Base-by-base conservation (phyloP, 169 alveolate species). In the Fabrea salina region DNA sequence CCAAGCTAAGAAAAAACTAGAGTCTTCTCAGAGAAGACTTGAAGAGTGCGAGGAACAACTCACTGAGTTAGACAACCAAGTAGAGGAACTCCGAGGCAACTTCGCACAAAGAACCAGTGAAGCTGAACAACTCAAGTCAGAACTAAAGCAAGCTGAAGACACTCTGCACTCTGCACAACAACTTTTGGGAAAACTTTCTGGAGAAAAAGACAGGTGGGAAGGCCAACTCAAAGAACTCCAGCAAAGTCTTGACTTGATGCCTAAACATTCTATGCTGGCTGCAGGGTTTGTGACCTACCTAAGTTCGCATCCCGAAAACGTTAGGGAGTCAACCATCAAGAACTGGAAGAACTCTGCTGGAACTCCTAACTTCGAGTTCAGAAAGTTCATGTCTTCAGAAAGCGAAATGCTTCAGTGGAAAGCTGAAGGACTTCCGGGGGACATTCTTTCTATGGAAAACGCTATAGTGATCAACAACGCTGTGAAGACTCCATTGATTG, bases 351-450 rank as follows among this genome's bases (percentile, higher is more conserved):
- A 77, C 39, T 74, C 88, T 41, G 71, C 87, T 33, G 83, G 84
- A 81, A 35, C 84, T 8, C 78, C 75, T 32, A 79, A 84, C n/a
- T 87, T 76, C 57, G 67, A 87, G 57, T 91, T 85, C 80, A 77
- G 89, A 16, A 83, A 86, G 39, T 95, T 93, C 85, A 83, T 92
- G 84, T 79, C 93, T 25, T 87, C 92, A 59, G 98, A 96, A 82
- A 82, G 94, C 41, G 92, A 94, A 75, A 83, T 96, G 57, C 81
- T 96, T 41, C 90, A 93, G 54, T 93, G 94, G 93, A 96, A 94
- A 85, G 85, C 89, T n/a, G 93, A 92, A 83, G 98, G 97, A 5
- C 88, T 94, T 33, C 97, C 98, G 3, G 95, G 96, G 0, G 98
- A 96, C 86, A 84, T 89, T 39, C 79, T 96, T 61, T 91, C 97